A percentile compares a stretch with the other conserved stretches of the same genome.
phyloP scores from a whole-genome alignment of 768 basidiomycete genomes.

The Ramaria sp. region DNA sequence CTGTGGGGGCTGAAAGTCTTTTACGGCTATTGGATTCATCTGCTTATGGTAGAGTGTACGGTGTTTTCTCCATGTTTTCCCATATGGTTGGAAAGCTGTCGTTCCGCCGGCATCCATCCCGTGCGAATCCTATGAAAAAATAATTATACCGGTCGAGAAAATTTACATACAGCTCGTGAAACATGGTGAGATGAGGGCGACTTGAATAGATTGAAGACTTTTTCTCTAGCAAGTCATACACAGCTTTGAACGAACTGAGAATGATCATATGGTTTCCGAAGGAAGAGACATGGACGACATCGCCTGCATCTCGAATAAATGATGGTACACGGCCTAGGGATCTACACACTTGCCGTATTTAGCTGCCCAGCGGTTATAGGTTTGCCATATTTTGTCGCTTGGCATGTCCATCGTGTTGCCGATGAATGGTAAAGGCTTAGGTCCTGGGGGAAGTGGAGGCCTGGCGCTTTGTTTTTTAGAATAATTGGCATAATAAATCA shows the following conservation, averaged over 20 bases:
- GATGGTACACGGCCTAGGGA: too few relatives aligned
- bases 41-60: not conserved
- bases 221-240: slow-evolving; percentile 21
- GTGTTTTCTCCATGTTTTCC: not conserved
- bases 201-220: slow-evolving; percentile 21
- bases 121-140: not conserved
- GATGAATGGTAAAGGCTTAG: slow-evolving; percentile 16
- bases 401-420: slow-evolving; percentile 18
- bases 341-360: too few relatives aligned
- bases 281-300: slow-evolving; percentile 32
- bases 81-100: not conserved
- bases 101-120: too few relatives aligned
- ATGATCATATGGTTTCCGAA: slow-evolving; percentile 31
- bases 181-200: slow-evolving; percentile 13
- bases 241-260: slow-evolving; percentile 19
- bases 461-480: not conserved
- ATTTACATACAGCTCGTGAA: slow-evolving; percentile 9
- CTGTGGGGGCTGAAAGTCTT: slow-evolving; percentile 22
- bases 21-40: slow-evolving; percentile 10
- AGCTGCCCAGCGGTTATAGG: slow-evolving; percentile 14
- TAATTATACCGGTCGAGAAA: not conserved
- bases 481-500: too few relatives aligned
- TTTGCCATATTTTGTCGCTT: slow-evolving; percentile 9
- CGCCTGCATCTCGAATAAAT: slow-evolving; percentile 14
- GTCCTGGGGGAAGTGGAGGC: slow-evolving; percentile 17